These are phyloP conservation scores for Lizonia empirigonia DNA, from an alignment of 2,329 filamentous ascomycete genomes.

Conservation along the genomic window DNA sequence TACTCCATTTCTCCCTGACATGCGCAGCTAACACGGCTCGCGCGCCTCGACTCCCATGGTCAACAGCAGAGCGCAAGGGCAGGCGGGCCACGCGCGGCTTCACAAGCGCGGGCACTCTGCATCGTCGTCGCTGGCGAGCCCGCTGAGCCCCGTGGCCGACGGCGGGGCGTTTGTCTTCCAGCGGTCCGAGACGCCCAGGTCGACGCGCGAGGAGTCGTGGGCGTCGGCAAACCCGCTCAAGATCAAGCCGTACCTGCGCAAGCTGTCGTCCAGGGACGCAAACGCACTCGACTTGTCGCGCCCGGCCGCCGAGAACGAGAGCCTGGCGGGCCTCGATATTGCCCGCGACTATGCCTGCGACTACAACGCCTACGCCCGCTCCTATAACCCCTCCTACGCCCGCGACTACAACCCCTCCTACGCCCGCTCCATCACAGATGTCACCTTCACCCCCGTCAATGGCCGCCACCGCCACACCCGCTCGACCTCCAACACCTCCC, in stretches of 20 bases:
- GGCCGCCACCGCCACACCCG: constrained; percentile 55
- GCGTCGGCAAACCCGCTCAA: constrained; percentile 45
- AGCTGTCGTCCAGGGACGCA: constrained; percentile 57
- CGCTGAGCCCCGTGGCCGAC: constrained; percentile 42
- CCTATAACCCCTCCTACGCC: constrained; percentile 46
- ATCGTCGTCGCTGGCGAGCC: constrained; percentile 46
- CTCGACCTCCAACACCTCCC: constrained; percentile 61
- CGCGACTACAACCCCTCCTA: constrained; percentile 50
- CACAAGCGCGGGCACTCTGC: constrained; percentile 50
- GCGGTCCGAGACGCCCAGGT: constrained; percentile 42
- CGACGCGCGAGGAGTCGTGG: constrained; percentile 45
- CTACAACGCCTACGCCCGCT: constrained; percentile 42
- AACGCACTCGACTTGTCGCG: constrained; percentile 61
- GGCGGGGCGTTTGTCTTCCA: constrained; percentile 38
- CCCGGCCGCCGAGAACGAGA: constrained; percentile 60
- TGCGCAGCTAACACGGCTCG: constrained; percentile 18
- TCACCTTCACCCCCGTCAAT: constrained; percentile 50
- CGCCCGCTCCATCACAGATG: constrained; percentile 51
- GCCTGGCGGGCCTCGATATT: constrained; percentile 59
- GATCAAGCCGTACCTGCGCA: constrained; percentile 62
- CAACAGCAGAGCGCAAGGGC: constrained; percentile 26
- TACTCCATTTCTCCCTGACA: constrained; percentile 21
- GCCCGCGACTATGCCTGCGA: constrained; percentile 56
- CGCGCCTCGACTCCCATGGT: constrained; percentile 25
- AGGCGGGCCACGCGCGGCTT: constrained; percentile 45